Conservation (phyloP, 1,284 basidiomycete species). For the Pisolithus thermaeus region DNA sequence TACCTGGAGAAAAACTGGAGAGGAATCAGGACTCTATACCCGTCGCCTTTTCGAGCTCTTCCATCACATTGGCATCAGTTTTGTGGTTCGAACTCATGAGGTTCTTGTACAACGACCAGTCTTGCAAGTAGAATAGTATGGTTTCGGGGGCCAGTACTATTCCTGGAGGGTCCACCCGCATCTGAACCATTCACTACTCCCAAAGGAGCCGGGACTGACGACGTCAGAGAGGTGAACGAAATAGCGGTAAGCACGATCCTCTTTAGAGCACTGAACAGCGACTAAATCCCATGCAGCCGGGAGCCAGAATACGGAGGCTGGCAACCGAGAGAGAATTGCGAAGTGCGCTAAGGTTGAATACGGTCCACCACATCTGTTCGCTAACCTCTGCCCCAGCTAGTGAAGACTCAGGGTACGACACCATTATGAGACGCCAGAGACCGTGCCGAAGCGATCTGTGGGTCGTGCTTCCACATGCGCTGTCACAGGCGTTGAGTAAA, state of each 20-base stretch:
- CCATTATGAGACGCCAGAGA: conserved; percentile 45
- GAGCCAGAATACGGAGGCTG: conserved; percentile 43
- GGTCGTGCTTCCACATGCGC: conserved; percentile 5
- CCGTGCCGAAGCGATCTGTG: conserved; percentile 9
- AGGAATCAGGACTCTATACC: too few species aligned
- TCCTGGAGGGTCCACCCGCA: too few species aligned
- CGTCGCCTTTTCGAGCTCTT: too few species aligned
- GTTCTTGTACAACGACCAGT: too few species aligned
- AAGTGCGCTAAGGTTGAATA: conserved; percentile 66
- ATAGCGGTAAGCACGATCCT: conserved; percentile 51
- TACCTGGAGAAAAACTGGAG: too few species aligned
- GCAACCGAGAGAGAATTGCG: conserved; percentile 71
- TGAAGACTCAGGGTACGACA: conserved; percentile 28
- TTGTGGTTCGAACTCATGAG: too few species aligned
- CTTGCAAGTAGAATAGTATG: too few species aligned
- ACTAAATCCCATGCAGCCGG: conserved; percentile 68
- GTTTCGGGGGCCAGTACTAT: too few species aligned
- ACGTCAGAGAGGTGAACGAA: too few species aligned
- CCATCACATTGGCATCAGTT: too few species aligned
- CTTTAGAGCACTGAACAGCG: conserved; percentile 49
- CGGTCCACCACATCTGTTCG: conserved; percentile 68
- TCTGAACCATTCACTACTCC: too few species aligned
- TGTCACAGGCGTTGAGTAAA: conserved; percentile 29
- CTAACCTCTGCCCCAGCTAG: conserved; percentile 45
- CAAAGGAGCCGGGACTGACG: too few species aligned